Percentiles rank a stretch among this genome's conserved stretches.
phyloP scores from a whole-genome alignment of 2,329 filamentous ascomycete genomes.

The Ceratocystis cubensis region DNA sequence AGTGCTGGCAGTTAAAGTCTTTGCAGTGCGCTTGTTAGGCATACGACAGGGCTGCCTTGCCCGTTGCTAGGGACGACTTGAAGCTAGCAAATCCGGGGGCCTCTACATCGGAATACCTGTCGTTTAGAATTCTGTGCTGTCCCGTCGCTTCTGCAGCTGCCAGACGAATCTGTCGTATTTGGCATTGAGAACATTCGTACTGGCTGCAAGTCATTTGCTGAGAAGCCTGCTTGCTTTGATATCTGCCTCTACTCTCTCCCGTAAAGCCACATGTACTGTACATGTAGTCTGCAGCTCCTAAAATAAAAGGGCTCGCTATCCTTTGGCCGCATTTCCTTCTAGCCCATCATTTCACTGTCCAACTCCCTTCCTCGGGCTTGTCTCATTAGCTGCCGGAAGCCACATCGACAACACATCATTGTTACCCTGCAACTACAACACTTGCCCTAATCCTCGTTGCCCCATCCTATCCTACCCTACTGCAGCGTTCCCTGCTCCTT shows the following conservation, averaged over 20 bases:
- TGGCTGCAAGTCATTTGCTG: not conserved
- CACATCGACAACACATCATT: slow-evolving; percentile 8
- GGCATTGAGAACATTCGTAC: not conserved
- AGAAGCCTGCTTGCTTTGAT: not conserved
- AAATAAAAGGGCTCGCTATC: not conserved
- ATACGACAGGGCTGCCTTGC: slow-evolving; percentile 3
- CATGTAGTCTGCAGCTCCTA: not conserved
- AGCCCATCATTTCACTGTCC: not conserved
- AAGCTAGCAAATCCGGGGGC: not conserved
- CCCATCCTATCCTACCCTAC: not conserved
- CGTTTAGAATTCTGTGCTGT: slow-evolving; percentile 4
- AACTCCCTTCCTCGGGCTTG: not conserved
- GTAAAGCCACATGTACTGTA: too few relatives aligned
- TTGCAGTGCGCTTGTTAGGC: slow-evolving; percentile 2
- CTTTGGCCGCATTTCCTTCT: too few relatives aligned
- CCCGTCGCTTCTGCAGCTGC: slow-evolving; percentile 5
- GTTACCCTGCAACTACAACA: not conserved
- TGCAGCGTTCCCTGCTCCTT: not conserved
- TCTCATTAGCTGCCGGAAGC: not conserved
- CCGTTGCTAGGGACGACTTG: slow-evolving; percentile 5
- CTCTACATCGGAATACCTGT: not conserved
- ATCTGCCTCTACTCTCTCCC: not conserved
- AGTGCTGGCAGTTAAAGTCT: not conserved
- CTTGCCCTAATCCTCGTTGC: not conserved
- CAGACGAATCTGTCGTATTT: not conserved